Base-by-base conservation (phyloP, 805 yeast genomes). In the Clavispora asparagi region DNA sequence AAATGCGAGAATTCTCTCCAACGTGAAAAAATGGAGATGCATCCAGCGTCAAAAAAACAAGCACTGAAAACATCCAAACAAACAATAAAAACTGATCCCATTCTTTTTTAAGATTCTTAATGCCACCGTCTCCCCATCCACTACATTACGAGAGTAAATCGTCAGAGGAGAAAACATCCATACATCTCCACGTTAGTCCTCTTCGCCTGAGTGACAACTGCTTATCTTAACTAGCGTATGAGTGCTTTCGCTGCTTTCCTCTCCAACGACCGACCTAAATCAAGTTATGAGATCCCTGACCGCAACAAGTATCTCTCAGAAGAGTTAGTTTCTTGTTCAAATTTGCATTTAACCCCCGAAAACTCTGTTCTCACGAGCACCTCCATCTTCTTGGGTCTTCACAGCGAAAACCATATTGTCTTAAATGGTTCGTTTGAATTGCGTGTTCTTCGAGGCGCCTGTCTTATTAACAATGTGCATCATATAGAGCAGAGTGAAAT, bases 351-450 rank as follows among this genome's bases (percentile, higher is more conserved):
- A 32, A 33, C 50, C 13, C 31, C 48, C 13, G 11, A 30, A 7
- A 54, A 54, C 38, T 35, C 55, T n/a, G 38, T 51, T 10, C 50
- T 41, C 32, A 44, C 53, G 3, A 47, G 46, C 12, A 36, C 44
- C 17, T 47, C 56, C 17, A 43, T 52, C 36, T 25, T 48, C 14
- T 28, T 79, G 37, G 82, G 79, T 0, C 63, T 81, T 30, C 71
- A 68, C 44, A 51, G 59, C 1, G 60, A 62, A 26, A 79, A 80
- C 46, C 66, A 57, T 42, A 47, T 81, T 3, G 52, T 78, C 35
- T 44, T 81, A 1, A 63, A 66, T 45, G 85, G 86, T 0, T 79
- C 73, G 48, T 79, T 68, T 51, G 54, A 40, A 4, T 42, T 81
- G 23, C 56, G 57, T 4, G 62, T 81, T 0, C 73, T 70, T 48